phyloP scores from a whole-genome alignment of 306 rosid genomes.

The Acacia confusa region DNA sequence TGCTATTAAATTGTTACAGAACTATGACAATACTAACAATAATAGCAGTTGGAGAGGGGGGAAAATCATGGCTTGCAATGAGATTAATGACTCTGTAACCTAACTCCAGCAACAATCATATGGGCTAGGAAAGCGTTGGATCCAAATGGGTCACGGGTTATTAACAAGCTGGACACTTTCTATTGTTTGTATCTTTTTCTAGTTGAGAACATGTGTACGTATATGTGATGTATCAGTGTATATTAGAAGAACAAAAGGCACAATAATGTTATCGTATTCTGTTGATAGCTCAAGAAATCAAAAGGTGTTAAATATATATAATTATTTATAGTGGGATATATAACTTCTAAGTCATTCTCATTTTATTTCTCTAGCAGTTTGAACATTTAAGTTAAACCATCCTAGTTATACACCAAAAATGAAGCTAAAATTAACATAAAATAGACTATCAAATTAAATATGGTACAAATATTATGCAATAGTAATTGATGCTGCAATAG shows the following conservation, averaged over 20 bases:
- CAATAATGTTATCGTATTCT: neutral
- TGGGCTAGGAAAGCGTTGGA: neutral
- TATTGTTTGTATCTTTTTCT: too few relatives aligned
- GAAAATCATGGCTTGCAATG: neutral
- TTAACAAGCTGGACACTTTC: too few relatives aligned
- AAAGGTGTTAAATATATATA: conserved; percentile 1
- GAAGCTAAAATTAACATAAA: conserved; percentile 1
- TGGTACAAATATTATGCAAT: neutral
- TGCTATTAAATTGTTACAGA: neutral
- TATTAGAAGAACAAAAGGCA: too few relatives aligned
- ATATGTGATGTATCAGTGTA: too few relatives aligned
- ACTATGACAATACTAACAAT: neutral
- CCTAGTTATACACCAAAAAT: conserved; percentile 6
- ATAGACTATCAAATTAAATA: conserved; percentile 22
- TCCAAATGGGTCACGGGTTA: neutral
- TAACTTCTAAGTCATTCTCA: conserved; percentile 10
- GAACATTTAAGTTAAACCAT: conserved; percentile 18
- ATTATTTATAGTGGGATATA: neutral
- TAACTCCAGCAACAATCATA: neutral
- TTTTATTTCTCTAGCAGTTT: conserved; percentile 21
- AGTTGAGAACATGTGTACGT: too few relatives aligned
- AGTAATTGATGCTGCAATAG: conserved; percentile 6
- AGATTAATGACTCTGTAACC: neutral
- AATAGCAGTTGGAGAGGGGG: neutral
- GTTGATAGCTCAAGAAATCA: neutral